Evolutionary conservation across 306 rosid genomes (phyloP).

Genomic region (Acacia crassicarpa): DNA sequence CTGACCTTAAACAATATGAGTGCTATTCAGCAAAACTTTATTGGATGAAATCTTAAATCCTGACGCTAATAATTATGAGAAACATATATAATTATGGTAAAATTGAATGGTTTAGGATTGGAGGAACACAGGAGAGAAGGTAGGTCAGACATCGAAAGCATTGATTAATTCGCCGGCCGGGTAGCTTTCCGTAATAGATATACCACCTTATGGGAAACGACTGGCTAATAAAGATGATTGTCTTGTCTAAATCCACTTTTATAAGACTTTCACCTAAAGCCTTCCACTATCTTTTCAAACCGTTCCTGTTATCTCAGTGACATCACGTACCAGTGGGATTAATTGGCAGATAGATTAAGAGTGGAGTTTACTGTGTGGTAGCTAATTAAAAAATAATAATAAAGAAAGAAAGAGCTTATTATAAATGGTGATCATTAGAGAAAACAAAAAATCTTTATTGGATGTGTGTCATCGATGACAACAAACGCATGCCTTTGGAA

Average conservation of each 20-base stretch:
- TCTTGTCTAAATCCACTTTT: conserved; percentile 6
- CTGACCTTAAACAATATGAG: neutral
- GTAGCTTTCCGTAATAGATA: conserved; percentile 15
- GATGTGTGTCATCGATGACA: neutral
- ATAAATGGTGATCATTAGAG: neutral
- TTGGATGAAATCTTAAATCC: neutral
- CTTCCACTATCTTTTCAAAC: conserved; percentile 18
- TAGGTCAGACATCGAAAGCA: neutral
- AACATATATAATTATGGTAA: neutral
- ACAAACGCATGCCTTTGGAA: neutral
- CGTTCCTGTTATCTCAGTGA: conserved; percentile 1
- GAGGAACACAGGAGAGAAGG: neutral
- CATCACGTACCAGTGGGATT: neutral
- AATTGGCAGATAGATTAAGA: neutral
- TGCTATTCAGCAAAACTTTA: neutral
- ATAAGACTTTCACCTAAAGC: neutral
- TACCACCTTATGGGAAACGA: conserved; percentile 37
- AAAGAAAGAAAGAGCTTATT: neutral
- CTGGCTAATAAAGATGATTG: conserved; percentile 20
- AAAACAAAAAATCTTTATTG: neutral
- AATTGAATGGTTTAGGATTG: neutral
- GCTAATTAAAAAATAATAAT: neutral
- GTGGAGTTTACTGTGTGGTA: neutral
- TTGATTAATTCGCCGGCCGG: neutral
- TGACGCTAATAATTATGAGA: neutral